Evolutionary conservation across 768 basidiomycete genomes (phyloP), one percentile per base, ranked within the genome.

Genomic region (Paxillus involutus): DNA sequence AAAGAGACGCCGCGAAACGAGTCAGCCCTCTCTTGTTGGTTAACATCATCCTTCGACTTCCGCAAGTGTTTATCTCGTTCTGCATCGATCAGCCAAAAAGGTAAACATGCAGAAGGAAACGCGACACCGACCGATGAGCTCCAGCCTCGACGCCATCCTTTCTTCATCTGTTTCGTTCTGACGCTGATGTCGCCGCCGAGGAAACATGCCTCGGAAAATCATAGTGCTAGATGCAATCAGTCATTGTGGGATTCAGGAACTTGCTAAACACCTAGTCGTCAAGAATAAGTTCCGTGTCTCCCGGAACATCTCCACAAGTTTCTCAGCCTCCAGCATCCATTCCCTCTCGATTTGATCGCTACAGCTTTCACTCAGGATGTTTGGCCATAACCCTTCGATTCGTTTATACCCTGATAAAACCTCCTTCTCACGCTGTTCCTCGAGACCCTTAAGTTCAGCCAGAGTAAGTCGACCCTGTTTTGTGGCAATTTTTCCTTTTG

Each of bases 261-360:
- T 41, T n/a, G 70, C 79, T 61, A 41, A 51, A 71, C 84, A 61
- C 61, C 86, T 73, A 29, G 86, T 86, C 3, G 87, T 84, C 61
- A 88, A 77, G 65, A 96, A 99, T 58, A 98, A 66, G 56, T 85
- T 82, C 56, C 86, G 80, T 0, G 94, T 94, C 73, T 94, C 88
- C 49, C 96, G 76, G 72, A 94, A 98, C 67, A 83, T 86, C 56
- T 97, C 94, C 4, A 97, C 80, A 44, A 99, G 75, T 60, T 83
- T 88, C 65, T 92, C 91, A 0, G 93, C 92, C 61, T 92, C 86
- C 29, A 86, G 65, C 59, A 96, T 73, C 89, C 94, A 98, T 60
- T 87, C 82, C 47, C 81, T 77, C 52, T 82, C 75, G 4, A 83
- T 81, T 13, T 81, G 80, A 1, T 73, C 71, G 19, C 80, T 75